Conservation (phyloP, 2,329 filamentous ascomycete species). For the Apiospora hydei region DNA sequence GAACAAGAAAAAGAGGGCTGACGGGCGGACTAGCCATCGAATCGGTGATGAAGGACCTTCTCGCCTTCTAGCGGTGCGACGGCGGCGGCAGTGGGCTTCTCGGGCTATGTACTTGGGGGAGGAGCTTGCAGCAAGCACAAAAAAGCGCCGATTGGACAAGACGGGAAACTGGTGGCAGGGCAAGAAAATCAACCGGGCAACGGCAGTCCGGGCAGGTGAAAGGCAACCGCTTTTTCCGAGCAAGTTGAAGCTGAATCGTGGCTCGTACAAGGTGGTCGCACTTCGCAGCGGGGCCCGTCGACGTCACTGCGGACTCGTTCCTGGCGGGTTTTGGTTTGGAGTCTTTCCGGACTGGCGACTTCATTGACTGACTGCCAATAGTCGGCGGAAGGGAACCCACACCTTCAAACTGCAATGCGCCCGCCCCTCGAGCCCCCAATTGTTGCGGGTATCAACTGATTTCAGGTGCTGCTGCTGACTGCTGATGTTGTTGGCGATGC, state of each 20-base stretch:
- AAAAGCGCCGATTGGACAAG: constrained; percentile 6
- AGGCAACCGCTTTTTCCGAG: constrained; percentile 6
- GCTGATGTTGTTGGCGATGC: not conserved
- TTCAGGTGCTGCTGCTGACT: not conserved
- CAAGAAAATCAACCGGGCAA: constrained; percentile 11
- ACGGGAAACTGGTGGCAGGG: not conserved
- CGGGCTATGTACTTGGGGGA: not conserved
- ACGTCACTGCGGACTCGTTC: constrained; percentile 18
- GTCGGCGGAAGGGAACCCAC: not conserved
- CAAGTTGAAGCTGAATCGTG: constrained; percentile 2
- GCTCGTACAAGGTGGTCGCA: not conserved
- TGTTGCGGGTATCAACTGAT: not conserved
- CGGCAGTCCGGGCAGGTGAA: not conserved
- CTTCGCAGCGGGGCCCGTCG: not conserved
- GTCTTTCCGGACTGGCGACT: not conserved
- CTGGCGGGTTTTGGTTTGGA: not conserved
- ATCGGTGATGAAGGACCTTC: not conserved
- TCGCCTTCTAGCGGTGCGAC: not conserved
- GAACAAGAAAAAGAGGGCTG: too few relatives aligned
- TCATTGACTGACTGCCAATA: constrained; percentile 3
- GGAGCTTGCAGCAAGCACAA: not conserved
- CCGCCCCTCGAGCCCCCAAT: not conserved
- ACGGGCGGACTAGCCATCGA: not conserved
- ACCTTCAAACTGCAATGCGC: not conserved
- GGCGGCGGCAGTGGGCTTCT: constrained; percentile 7